A percentile compares a stretch with the other conserved stretches of the same genome.
These are phyloP conservation scores for Aspergillus pseudonomiae DNA, from an alignment of 2,329 filamentous ascomycete genomes.

Conservation along the genomic window DNA sequence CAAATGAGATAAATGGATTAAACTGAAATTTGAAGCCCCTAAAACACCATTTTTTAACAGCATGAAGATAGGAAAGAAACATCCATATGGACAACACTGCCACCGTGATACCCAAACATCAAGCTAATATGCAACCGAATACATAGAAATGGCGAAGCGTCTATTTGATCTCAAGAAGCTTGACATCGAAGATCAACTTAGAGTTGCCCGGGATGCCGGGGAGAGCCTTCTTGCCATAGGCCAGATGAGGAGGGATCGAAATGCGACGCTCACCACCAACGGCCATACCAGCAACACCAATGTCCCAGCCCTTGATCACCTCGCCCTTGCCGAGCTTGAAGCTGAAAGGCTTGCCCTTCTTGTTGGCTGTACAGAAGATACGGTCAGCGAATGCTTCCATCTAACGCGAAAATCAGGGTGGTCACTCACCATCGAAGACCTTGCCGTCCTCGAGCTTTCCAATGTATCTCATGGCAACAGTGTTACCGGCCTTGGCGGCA, in stretches of 20 bases:
- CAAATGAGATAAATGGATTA: slow-evolving; percentile 11
- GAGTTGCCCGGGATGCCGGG: slow-evolving; percentile 91
- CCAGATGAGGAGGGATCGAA: slow-evolving; percentile 82
- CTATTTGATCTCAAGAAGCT: slow-evolving; percentile 82
- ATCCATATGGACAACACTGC: slow-evolving; percentile 13
- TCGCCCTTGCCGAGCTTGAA: slow-evolving; percentile 95
- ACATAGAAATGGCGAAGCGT: slow-evolving; percentile 18
- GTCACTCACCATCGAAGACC: slow-evolving; percentile 82
- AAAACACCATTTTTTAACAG: slow-evolving; percentile 24
- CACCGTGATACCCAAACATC: slow-evolving; percentile 4
- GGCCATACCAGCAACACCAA: slow-evolving; percentile 89
- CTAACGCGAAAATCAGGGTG: not conserved
- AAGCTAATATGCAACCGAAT: slow-evolving; percentile 3
- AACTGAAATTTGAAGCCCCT: slow-evolving; percentile 33
- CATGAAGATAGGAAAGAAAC: slow-evolving; percentile 15
- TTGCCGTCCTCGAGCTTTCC: slow-evolving; percentile 95
- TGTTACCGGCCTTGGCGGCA: slow-evolving; percentile 85
- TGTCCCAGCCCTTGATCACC: slow-evolving; percentile 99
- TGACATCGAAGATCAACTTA: slow-evolving; percentile 88
- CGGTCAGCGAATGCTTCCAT: slow-evolving; percentile 9
- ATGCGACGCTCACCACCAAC: slow-evolving; percentile 92
- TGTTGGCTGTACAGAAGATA: slow-evolving; percentile 70
- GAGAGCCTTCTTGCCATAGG: slow-evolving; percentile 81
- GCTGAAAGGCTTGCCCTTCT: slow-evolving; percentile 95
- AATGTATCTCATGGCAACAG: slow-evolving; percentile 94